phyloP scores from a whole-genome alignment of 768 basidiomycete genomes.

The Pleurotus eryngii region DNA sequence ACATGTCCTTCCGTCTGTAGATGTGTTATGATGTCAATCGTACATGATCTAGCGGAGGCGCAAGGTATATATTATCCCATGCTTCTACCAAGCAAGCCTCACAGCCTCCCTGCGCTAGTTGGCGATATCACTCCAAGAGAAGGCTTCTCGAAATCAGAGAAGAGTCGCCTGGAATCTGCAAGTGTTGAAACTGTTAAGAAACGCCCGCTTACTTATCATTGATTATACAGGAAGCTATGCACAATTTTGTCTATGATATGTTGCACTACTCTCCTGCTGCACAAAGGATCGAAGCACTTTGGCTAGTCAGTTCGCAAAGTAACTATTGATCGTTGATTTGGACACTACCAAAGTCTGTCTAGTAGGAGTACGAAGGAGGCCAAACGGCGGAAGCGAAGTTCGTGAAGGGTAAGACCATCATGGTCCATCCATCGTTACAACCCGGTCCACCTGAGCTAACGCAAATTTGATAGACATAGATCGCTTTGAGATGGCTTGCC shows the following conservation, averaged over 20 bases:
- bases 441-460: not conserved
- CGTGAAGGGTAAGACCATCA: conserved; percentile 67
- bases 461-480: conserved; percentile 62
- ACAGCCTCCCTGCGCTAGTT: conserved; percentile 39
- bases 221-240: conserved; percentile 73
- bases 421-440: not conserved
- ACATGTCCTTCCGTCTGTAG: conserved; percentile 25
- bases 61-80: conserved; percentile 48
- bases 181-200: not conserved
- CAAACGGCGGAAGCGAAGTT: conserved; percentile 73
- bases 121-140: conserved; percentile 94
- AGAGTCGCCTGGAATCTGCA: conserved; percentile 72
- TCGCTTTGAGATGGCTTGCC: conserved; percentile 83
- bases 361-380: conserved; percentile 81
- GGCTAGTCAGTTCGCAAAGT: conserved; percentile 50
- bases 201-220: not conserved
- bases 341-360: no score
- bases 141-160: conserved; percentile 79
- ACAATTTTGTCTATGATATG: conserved; percentile 87
- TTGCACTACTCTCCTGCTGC: conserved; percentile 72
- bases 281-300: conserved; percentile 62
- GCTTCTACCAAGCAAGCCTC: not conserved
- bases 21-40: conserved; percentile 86
- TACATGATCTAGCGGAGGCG: conserved; percentile 96
- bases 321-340: not conserved